Evolutionary conservation across 805 yeast species (phyloP).

Genomic region (Barnettozyma sp.): DNA sequence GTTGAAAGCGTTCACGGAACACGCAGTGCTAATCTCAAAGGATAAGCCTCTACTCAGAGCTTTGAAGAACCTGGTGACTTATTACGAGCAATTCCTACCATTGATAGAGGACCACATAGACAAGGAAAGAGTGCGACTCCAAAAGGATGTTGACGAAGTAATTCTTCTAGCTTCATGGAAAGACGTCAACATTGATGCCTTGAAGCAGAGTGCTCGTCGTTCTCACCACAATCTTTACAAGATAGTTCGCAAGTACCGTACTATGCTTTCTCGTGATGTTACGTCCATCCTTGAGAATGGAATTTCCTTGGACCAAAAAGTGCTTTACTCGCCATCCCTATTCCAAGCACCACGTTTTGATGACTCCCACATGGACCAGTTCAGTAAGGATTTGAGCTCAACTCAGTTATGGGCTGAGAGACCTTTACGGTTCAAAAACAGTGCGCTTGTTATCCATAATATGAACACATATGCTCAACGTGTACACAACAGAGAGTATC

Average conservation of each 20-base stretch:
- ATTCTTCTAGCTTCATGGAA: slow-evolving; percentile 94
- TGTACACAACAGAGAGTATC: slow-evolving; percentile 31
- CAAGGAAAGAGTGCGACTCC: slow-evolving; percentile 45
- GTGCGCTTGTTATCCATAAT: slow-evolving; percentile 43
- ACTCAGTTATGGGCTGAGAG: slow-evolving; percentile 48
- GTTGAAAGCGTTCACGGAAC: slow-evolving; percentile 56
- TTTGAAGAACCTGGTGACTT: slow-evolving; percentile 51
- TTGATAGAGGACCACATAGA: slow-evolving; percentile 40
- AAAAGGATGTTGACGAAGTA: slow-evolving; percentile 77
- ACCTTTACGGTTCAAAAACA: slow-evolving; percentile 48
- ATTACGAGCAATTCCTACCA: slow-evolving; percentile 59
- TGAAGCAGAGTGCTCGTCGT: slow-evolving; percentile 86
- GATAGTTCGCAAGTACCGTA: slow-evolving; percentile 73
- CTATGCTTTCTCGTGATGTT: slow-evolving; percentile 46
- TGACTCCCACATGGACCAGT: slow-evolving; percentile 11
- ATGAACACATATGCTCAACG: slow-evolving; percentile 43
- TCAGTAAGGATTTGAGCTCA: slow-evolving; percentile 8
- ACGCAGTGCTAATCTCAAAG: slow-evolving; percentile 33
- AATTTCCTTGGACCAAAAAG: slow-evolving; percentile 26
- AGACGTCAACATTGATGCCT: slow-evolving; percentile 88
- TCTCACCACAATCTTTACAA: slow-evolving; percentile 84
- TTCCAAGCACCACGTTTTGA: slow-evolving; percentile 10
- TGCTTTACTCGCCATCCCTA: slow-evolving; percentile 4
- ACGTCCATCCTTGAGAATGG: slow-evolving; percentile 56
- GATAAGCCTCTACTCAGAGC: slow-evolving; percentile 30